Conservation (phyloP, 23 red algal species). For the Gracilaria gracilis region DNA sequence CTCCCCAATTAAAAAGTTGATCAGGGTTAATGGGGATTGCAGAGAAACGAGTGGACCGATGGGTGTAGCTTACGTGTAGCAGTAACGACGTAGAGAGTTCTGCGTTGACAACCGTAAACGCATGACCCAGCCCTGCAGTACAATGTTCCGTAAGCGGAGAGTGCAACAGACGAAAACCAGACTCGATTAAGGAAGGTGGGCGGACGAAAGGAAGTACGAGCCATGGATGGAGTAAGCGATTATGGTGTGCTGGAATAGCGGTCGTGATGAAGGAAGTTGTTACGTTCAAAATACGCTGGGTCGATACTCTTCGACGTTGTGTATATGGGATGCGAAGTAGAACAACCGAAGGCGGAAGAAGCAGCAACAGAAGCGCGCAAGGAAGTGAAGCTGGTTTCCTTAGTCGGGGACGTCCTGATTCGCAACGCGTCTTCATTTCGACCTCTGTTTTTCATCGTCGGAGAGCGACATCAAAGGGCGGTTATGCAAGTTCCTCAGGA, state of each 20-base stretch:
- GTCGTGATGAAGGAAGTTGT: background rate
- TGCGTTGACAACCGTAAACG: conserved; percentile 50
- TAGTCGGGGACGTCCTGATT: background rate
- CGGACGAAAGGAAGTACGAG: background rate
- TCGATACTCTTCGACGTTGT: background rate
- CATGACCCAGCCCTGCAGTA: conserved; percentile 43
- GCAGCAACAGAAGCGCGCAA: background rate
- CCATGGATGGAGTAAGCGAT: conserved; percentile 35
- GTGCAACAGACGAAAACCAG: conserved; percentile 36
- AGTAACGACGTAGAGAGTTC: conserved; percentile 44
- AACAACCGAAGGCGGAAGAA: background rate
- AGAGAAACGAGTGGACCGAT: conserved; percentile 10
- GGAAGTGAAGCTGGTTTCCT: background rate
- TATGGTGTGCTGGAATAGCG: conserved; percentile 13
- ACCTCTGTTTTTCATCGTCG: background rate
- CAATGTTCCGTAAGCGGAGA: conserved; percentile 27
- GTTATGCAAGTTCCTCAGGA: no score
- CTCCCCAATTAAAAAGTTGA: conserved; percentile 36
- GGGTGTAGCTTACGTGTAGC: conserved; percentile 27
- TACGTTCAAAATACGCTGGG: background rate
- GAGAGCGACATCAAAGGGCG: no score
- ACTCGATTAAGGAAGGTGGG: conserved; percentile 11
- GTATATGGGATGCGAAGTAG: background rate
- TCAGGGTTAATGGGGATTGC: conserved; percentile 13
- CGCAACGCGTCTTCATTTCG: background rate